Base-by-base conservation (phyloP, 1,284 basidiomycete species). In the Ganoderma sp. region DNA sequence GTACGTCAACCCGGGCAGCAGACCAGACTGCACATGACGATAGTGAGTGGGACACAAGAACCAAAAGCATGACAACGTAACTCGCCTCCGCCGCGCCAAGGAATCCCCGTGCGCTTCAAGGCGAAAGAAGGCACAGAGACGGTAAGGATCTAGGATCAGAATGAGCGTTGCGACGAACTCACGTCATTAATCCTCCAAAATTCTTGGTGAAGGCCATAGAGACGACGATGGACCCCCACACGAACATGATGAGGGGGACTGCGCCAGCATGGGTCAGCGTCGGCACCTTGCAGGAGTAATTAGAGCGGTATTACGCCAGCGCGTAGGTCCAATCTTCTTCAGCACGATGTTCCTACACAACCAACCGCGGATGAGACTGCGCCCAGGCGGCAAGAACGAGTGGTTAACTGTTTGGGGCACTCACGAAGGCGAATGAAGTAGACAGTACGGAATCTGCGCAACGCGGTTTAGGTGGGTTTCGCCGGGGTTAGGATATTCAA, bases 1-100 rank as follows among this genome's bases (percentile, higher is more conserved):
- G 84, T 64, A 90, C 78, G 71, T 81, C 81, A 68, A 83, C 76
- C 42, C 89, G 83, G 42, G 87, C 85, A 73, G 89, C 87, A 77
- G 88, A 87, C 71, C 75, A 8, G 48, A 50, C 48, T 50, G 7
- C n/a, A 66, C 80, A 82, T 0, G 85, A 85, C 9, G 87, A 8
- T 8, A 39, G 37, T 79, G 72, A 50, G 48, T 87, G 87, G 78
- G 10, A 86, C 81, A 37, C 15, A 3, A 28, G 8, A 19, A 34
- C 10, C 25, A 28, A 37, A 37, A 7, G 15, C 4, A n/a, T 4
- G 28, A 19, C 9, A 22, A 3, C 8, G n/a, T 17, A 15, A 10
- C 62, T 3, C 17, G 63, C 67, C 60, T 66, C 64, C 2, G 67
- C 48, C 12, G 41, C 39, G 1, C 67, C 67, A 7, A 66, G 61